phyloP scores from a whole-genome alignment of 495 filamentous ascomycete species.

The Penicilliopsis zonata region DNA sequence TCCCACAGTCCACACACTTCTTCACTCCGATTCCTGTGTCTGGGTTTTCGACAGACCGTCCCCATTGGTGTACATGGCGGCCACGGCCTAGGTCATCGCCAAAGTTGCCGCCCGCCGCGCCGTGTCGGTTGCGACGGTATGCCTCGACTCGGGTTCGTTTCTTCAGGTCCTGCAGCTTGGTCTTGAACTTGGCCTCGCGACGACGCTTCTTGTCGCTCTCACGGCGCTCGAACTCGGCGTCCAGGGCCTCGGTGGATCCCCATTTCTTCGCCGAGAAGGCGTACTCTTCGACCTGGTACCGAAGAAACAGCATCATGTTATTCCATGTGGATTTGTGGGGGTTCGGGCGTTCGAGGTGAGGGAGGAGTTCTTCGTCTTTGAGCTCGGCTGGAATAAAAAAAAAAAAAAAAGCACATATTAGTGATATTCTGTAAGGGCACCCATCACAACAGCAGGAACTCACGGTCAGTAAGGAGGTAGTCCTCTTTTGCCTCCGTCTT shows the following conservation, averaged over 20 bases:
- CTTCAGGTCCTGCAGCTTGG: slow-evolving; percentile 79
- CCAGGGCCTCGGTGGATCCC: slow-evolving; percentile 73
- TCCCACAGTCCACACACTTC: slow-evolving; percentile 79
- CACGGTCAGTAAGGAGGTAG: slow-evolving; percentile 88
- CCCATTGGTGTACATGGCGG: slow-evolving; percentile 92
- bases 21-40: slow-evolving; percentile 70
- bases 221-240: slow-evolving; percentile 78
- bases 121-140: slow-evolving; percentile 54
- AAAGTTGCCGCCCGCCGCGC: slow-evolving; percentile 49
- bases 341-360: slow-evolving; percentile 80
- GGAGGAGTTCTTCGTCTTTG: slow-evolving; percentile 71
- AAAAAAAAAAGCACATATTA: slow-evolving; percentile 3
- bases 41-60: slow-evolving; percentile 60
- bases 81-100: slow-evolving; percentile 58
- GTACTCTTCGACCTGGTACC: slow-evolving; percentile 89
- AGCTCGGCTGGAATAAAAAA: slow-evolving; percentile 53
- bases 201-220: slow-evolving; percentile 72
- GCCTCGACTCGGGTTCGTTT: slow-evolving; percentile 88
- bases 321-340: slow-evolving; percentile 94
- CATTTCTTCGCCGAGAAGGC: slow-evolving; percentile 73
- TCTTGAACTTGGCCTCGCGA: slow-evolving; percentile 86
- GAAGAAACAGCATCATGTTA: slow-evolving; percentile 94
- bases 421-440: too few species aligned
- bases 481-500: slow-evolving; percentile 95
- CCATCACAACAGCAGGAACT: slow-evolving; percentile 24